phyloP scores from a whole-genome alignment of 2,329 filamentous ascomycete species.

The Arthroderma sp. region DNA sequence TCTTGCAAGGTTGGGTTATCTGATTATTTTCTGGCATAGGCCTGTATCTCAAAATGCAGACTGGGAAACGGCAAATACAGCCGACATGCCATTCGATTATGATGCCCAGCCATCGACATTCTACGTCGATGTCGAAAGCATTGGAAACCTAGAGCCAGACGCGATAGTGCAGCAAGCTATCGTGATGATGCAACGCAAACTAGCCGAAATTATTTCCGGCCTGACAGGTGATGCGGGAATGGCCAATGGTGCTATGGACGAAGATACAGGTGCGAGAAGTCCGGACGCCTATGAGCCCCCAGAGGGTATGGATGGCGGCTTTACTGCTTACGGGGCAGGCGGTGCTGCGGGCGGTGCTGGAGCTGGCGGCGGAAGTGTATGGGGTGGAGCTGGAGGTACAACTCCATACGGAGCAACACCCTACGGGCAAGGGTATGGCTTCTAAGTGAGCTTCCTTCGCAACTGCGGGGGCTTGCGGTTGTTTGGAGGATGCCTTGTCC shows the following conservation, averaged over 20 bases:
- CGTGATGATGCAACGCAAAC: constrained; percentile 75
- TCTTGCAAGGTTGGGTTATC: too few relatives aligned
- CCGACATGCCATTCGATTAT: constrained; percentile 82
- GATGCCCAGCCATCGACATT: constrained; percentile 73
- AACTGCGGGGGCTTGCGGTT: too few relatives aligned
- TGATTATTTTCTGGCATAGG: constrained; percentile 13
- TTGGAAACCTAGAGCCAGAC: constrained; percentile 79
- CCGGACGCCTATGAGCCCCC: constrained; percentile 37
- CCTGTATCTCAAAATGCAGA: constrained; percentile 33
- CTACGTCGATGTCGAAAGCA: constrained; percentile 87
- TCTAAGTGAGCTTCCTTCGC: constrained; percentile 8
- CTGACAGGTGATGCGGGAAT: constrained; percentile 42
- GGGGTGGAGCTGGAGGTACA: constrained; percentile 44
- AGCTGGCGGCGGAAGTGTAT: constrained; percentile 38
- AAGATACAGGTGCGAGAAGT: constrained; percentile 30
- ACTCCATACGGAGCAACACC: constrained; percentile 49
- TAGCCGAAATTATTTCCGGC: constrained; percentile 63
- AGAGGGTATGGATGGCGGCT: constrained; percentile 30
- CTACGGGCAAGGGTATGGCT: constrained; percentile 38
- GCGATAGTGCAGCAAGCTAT: constrained; percentile 81
- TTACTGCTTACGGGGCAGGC: constrained; percentile 25
- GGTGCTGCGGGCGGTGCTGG: constrained; percentile 8
- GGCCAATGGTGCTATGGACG: constrained; percentile 27
- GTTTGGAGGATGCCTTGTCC: background rate
- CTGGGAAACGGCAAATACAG: constrained; percentile 65